Base-by-base conservation (phyloP, 2,329 filamentous ascomycete genomes). In the Pyricularia sp. region DNA sequence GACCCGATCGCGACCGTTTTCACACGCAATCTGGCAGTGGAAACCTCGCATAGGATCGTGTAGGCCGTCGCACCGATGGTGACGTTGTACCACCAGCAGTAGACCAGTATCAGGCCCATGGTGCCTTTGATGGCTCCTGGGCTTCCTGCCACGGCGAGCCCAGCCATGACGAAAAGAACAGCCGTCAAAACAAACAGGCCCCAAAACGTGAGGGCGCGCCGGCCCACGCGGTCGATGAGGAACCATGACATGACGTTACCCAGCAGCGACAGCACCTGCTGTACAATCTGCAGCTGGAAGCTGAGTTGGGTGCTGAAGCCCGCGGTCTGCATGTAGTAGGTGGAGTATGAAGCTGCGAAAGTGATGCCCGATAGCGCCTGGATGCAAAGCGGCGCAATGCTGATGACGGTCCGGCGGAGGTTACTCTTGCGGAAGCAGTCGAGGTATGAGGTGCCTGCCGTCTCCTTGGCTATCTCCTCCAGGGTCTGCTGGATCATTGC, bases 281-380 rank as follows among this genome's bases (percentile, higher is more conserved):
- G 76, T 10, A 72, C 71, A 60, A 78, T 78, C 63, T 76, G 73
- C 1, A 78, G 70, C 63, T 70, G 73, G 70, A 77, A 78, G 64
- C 71, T 74, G 65, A 70, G 72, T 2, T 67, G 63, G 0, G 73
- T 74, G 57, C 70, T 72, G 67, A 75, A 78, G 9, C 77, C 77
- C 10, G 78, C 76, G 2, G 79, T 70, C 65, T 79, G 74, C 62
- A 75, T 70, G 67, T 78, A 79, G 69, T 79, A 79, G 2, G 77
- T 78, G n/a, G 70, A 70, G 66, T 79, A 79, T 7, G 70, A 68
- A 1, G 73, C 69, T 1, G 73, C 70, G 30, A 78, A 78, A 28
- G 71, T 67, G 30, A 76, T 71, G 8, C 75, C 76, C 2, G 70
- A 70, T 2, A 77, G 68, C 1, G 70, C 68, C 66, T 77, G 74